Evolutionary conservation across 2,329 filamentous ascomycete genomes (phyloP), one percentile per base, ranked within the genome.

Genomic region (Fusarium veterinarium): DNA sequence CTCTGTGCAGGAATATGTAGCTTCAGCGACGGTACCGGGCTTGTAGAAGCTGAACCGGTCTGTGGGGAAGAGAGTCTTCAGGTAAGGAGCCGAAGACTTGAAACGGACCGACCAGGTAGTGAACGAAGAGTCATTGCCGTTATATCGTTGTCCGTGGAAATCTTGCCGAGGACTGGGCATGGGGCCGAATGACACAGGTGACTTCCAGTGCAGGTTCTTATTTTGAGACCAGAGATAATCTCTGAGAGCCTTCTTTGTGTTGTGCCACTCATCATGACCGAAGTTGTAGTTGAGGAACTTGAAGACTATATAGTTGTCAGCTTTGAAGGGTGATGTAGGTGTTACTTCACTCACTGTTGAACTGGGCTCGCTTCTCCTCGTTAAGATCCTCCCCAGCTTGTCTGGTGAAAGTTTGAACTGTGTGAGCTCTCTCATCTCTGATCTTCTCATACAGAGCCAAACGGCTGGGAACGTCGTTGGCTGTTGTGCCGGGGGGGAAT

Each of bases 361-460:
- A 76, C 17, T 67, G 75, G 14, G 76, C 74, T 1, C 78, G 78
- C 30, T 78, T 78, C 7, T 78, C 77, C 2, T 82, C 80, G 4
- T 81, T 79, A 6, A 83, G 78, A 68, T 91, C 87, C 61, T 78
- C 76, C 1, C 89, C 89, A 0, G 84, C 83, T 31, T 85, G 76
- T 33, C 90, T 84, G 4, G 90, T 89, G 65, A 84, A 87, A 17
- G 88, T 83, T 73, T 92, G 91, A 10, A 92, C 87, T 16, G 64
- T 82, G 23, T 88, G 84, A 1, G 89, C 89, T 37, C 91, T 85
- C 30, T 87, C 85, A 44, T 88, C 86, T 11, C 91, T 83, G 55
- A 88, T 86, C 40, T 86, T 81, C 65, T 92, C 82, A 73, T 92
- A 92, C 0, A 93, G 80, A 59, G 83, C 82, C 12, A 93, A 80